These are phyloP conservation scores for Cokeromyces recurvatus DNA, from an alignment of 371 early-diverging fungal species.

Conservation along the genomic window DNA sequence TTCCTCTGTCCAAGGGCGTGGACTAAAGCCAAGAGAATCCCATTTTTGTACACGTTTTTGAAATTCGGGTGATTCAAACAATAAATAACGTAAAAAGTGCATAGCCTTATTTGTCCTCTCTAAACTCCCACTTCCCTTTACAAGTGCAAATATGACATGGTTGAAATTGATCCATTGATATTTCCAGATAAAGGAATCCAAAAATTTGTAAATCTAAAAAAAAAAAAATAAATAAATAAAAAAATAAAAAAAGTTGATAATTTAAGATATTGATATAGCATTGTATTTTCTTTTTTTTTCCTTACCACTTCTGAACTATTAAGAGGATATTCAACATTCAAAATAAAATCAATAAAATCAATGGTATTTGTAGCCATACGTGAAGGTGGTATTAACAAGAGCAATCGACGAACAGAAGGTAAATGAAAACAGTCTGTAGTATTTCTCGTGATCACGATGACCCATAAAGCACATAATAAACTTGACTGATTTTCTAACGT, in stretches of 20 bases:
- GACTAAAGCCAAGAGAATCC: slow-evolving; percentile 59
- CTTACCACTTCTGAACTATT: slow-evolving; percentile 31
- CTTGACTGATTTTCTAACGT: slow-evolving; percentile 55
- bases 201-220: slow-evolving; percentile 33
- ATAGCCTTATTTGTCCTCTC: slow-evolving; percentile 44
- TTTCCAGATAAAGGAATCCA: slow-evolving; percentile 72
- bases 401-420: slow-evolving; percentile 59
- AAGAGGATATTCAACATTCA: slow-evolving; percentile 38
- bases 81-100: slow-evolving; percentile 49
- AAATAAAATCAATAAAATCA: slow-evolving; percentile 61
- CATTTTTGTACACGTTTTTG: slow-evolving; percentile 59
- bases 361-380: slow-evolving; percentile 66
- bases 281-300: neutral
- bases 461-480: slow-evolving; percentile 68
- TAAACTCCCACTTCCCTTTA: slow-evolving; percentile 56
- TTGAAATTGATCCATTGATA: slow-evolving; percentile 68
- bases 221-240: neutral
- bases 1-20: slow-evolving; percentile 72
- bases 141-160: slow-evolving; percentile 67
- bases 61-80: slow-evolving; percentile 61
- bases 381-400: slow-evolving; percentile 64
- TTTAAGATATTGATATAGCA: too few relatives aligned
- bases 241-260: too few relatives aligned
- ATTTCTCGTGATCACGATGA: slow-evolving; percentile 36
- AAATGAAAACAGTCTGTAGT: slow-evolving; percentile 36